These are phyloP conservation scores for Suhomyces panamericanus DNA, from an alignment of 1,139 yeast genomes.

Conservation along the genomic window DNA sequence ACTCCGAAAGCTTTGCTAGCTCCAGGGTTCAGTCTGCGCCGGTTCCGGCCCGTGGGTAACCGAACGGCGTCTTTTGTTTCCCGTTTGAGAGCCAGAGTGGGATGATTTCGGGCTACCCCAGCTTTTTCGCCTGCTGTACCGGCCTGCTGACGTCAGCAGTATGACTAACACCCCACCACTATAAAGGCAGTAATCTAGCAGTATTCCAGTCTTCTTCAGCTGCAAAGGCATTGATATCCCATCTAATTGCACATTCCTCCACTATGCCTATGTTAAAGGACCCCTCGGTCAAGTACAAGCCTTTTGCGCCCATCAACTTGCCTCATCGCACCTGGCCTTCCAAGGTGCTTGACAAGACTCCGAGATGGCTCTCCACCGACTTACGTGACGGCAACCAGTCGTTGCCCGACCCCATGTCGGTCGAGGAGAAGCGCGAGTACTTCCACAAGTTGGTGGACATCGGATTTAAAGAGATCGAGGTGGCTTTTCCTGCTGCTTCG, in stretches of 20 bases:
- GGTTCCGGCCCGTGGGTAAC: conserved; percentile 12
- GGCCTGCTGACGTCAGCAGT: conserved; percentile 1
- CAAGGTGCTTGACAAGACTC: conserved; percentile 71
- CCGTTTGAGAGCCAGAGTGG: background rate
- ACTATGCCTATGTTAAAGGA: conserved; percentile 51
- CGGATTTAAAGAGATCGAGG: conserved; percentile 97
- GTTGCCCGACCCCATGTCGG: conserved; percentile 94
- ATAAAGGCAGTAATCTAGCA: background rate
- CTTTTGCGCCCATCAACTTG: conserved; percentile 65
- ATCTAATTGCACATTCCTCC: too few relatives aligned
- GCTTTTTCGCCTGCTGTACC: background rate
- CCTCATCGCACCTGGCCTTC: conserved; percentile 89
- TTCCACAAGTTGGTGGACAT: conserved; percentile 82
- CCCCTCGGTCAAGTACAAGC: conserved; percentile 75
- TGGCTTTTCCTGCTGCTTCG: conserved; percentile 93
- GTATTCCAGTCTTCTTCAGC: background rate
- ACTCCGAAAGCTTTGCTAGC: background rate
- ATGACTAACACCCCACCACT: conserved; percentile 9
- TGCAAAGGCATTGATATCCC: too few relatives aligned
- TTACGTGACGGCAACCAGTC: conserved; percentile 97
- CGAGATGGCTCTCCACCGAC: conserved; percentile 96
- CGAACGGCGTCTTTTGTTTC: conserved; percentile 1
- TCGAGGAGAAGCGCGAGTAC: conserved; percentile 84
- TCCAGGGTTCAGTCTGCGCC: background rate
- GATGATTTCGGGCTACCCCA: conserved; percentile 8